Conservation (phyloP, 2,329 filamentous ascomycete species). For the Beauveria rudraprayagi region DNA sequence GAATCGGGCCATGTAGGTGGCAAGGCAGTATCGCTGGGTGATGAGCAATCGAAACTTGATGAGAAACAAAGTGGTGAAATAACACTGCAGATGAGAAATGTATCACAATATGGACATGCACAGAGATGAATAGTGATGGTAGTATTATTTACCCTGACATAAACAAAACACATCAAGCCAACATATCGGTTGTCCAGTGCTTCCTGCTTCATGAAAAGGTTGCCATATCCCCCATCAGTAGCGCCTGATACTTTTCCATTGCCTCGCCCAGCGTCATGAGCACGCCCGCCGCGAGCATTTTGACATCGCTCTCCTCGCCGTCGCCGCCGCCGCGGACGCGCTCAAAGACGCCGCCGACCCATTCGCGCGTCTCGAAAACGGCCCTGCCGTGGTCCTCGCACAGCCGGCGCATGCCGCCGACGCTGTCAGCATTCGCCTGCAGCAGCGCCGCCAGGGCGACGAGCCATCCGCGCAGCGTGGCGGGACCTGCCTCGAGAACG, state of each 20-base stretch:
- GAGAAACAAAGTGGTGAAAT: not conserved
- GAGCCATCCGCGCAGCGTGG: slow-evolving; percentile 65
- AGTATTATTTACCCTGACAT: not conserved
- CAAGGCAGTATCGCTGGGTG: not conserved
- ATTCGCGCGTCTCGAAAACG: slow-evolving; percentile 79
- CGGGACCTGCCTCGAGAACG: slow-evolving; percentile 48
- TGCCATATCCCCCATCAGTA: slow-evolving; percentile 64
- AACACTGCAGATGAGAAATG: not conserved
- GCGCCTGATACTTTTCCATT: slow-evolving; percentile 70
- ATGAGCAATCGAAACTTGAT: not conserved
- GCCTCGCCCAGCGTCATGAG: slow-evolving; percentile 73
- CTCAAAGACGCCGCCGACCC: slow-evolving; percentile 72
- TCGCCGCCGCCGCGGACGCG: slow-evolving; percentile 41
- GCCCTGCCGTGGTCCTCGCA: slow-evolving; percentile 68
- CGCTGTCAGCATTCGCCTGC: slow-evolving; percentile 64
- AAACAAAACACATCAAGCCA: not conserved
- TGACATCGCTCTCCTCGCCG: slow-evolving; percentile 68
- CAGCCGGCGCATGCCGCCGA: slow-evolving; percentile 55
- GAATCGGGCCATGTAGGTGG: not conserved
- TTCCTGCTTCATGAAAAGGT: slow-evolving; percentile 20
- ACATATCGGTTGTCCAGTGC: too few species aligned
- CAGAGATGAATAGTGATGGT: not conserved
- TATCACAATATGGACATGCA: not conserved
- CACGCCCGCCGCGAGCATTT: slow-evolving; percentile 69
- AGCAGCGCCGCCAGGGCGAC: slow-evolving; percentile 73